Conservation (phyloP, 2,329 filamentous ascomycete genomes). For the Microdochium nivale region DNA sequence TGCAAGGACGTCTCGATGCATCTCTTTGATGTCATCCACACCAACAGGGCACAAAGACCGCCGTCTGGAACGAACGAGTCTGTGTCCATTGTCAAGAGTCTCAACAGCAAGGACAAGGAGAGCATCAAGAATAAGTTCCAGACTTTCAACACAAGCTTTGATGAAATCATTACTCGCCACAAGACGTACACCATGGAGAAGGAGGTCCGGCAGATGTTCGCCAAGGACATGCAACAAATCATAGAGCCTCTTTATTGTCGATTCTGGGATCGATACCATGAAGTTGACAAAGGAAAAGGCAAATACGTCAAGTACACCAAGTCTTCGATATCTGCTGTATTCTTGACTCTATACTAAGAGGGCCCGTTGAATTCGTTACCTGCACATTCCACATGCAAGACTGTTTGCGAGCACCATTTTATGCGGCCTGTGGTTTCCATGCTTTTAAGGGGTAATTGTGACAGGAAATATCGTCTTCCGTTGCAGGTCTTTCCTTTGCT, state of each 20-base stretch:
- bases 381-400: too few relatives aligned
- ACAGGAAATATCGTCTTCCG: too few relatives aligned
- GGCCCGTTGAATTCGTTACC: too few relatives aligned
- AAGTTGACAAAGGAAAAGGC: constrained; percentile 94
- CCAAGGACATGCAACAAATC: constrained; percentile 79
- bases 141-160: constrained; percentile 82
- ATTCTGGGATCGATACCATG: constrained; percentile 96
- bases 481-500: too few relatives aligned
- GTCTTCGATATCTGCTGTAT: constrained; percentile 61
- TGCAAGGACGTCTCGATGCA: constrained; percentile 83
- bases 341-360: constrained; percentile 39
- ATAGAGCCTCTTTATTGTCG: constrained; percentile 90
- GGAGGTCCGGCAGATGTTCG: constrained; percentile 74
- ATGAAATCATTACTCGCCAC: constrained; percentile 77
- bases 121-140: constrained; percentile 94
- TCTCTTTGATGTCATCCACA: constrained; percentile 87
- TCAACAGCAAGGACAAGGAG: constrained; percentile 88
- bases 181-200: constrained; percentile 82
- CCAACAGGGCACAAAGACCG: constrained; percentile 65
- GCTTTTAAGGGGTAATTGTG: too few relatives aligned
- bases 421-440: too few relatives aligned
- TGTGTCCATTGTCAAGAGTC: constrained; percentile 70
- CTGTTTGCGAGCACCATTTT: too few relatives aligned
- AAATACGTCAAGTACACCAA: constrained; percentile 99
- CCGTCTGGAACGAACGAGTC: constrained; percentile 72